phyloP scores from a whole-genome alignment of 495 filamentous ascomycete species.

The Aspergillus diversus region DNA sequence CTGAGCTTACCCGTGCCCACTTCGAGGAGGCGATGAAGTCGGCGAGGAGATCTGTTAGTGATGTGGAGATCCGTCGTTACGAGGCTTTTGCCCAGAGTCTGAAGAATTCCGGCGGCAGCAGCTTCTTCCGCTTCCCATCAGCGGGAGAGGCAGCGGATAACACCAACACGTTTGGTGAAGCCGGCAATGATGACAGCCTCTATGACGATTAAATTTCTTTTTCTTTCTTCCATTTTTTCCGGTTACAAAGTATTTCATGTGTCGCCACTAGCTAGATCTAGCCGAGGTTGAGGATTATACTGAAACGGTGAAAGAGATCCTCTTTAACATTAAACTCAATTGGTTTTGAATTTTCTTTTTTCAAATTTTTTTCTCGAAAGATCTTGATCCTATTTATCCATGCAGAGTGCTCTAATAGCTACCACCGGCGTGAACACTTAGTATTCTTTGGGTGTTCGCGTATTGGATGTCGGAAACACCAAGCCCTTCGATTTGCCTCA shows the following conservation, averaged over 20 bases:
- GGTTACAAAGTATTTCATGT: conserved; percentile 25
- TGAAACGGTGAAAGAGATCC: conserved; percentile 18
- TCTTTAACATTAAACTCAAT: conserved; percentile 16
- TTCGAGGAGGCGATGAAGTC: conserved; percentile 98
- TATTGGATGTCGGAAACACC: background rate
- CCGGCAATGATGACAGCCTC: conserved; percentile 86
- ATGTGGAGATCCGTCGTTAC: conserved; percentile 96
- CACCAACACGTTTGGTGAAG: conserved; percentile 72
- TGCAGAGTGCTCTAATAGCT: conserved; percentile 21
- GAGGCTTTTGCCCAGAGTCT: conserved; percentile 98
- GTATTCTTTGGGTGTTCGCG: background rate
- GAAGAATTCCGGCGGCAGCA: conserved; percentile 94
- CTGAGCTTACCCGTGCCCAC: conserved; percentile 91
- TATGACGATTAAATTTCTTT: conserved; percentile 58
- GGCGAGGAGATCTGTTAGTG: conserved; percentile 89
- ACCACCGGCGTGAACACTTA: background rate
- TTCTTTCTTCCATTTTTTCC: conserved; percentile 25
- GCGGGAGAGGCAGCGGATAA: conserved; percentile 63
- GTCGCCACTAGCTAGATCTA: conserved; percentile 31
- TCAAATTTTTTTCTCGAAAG: conserved; percentile 10
- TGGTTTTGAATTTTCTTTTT: conserved; percentile 14
- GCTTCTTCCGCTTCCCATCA: conserved; percentile 95
- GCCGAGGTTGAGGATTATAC: conserved; percentile 21
- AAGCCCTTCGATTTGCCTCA: background rate
- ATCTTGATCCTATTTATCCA: background rate